Evolutionary conservation across 129 eudicot genomes (phyloP), one percentile per base, ranked within the genome.

Genomic region (Flaveria trinervia): DNA sequence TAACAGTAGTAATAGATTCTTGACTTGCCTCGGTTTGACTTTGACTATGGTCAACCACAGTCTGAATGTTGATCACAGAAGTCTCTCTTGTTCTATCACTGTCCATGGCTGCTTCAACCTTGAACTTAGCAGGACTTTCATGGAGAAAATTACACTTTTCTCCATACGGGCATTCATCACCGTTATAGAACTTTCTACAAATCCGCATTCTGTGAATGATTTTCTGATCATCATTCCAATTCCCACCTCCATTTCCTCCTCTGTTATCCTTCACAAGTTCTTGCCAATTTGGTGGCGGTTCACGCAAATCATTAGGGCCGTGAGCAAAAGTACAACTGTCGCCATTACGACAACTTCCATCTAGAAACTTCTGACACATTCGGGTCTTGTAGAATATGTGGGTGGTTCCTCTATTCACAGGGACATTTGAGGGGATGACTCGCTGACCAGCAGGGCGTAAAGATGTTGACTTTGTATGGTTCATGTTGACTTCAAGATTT

Each of bases 201-300:
- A 95, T 86, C 44, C 85, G 80, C 96, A 83, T 88, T 70, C 78
- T 85, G 25, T 84, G 87, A 12, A 85, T 86, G 15, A 83, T 69
- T 59, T 82, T 82, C n/a, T 86, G 86, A 77, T 95, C 96, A 66
- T 88, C 96, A 14, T 80, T 80, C 87, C 87, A 88, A 71, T 79
- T 84, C 18, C 83, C 87, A 2, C 44, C 15, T 7, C 78, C 87
- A 16, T 65, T 65, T 30, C 46, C 70, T 36, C 70, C 70, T 36
- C 81, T 84, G n/a, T 72, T 79, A 66, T 91, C 92, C 75, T 83
- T 92, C 11, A 93, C 85, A 28, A 84, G 76, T 1, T 91, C 96
- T 54, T 86, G 92, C 99, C 99, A 94, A 70, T 94, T 91, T 3
- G 92, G 96, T 0, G 97, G 96, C 10, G 96, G 99, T 55, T 89